Evolutionary conservation across 306 rosid species (phyloP).

Genomic region (Cicer arietinum): DNA sequence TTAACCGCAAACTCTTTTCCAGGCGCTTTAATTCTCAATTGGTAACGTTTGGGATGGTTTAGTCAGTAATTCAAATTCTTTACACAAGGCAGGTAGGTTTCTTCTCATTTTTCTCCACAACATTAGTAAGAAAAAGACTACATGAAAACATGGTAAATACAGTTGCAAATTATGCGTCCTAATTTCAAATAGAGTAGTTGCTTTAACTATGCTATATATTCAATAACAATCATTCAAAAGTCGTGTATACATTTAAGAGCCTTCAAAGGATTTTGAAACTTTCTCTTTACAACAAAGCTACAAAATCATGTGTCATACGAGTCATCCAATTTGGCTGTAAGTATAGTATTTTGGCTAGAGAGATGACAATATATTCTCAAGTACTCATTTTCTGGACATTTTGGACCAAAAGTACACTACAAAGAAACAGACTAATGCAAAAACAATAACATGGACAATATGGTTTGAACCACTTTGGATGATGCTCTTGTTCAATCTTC

Average conservation of each 20-base stretch:
- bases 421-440: conserved; percentile 69
- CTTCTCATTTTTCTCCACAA: background rate
- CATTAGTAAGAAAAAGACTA: no score
- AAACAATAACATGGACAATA: conserved; percentile 74
- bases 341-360: conserved; percentile 27
- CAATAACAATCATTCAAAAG: conserved; percentile 14
- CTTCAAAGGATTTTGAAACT: conserved; percentile 11
- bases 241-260: conserved; percentile 11
- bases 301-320: conserved; percentile 6
- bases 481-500: conserved; percentile 88
- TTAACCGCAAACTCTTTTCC: no score
- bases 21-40: no score
- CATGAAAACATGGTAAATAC: background rate
- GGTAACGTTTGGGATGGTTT: no score
- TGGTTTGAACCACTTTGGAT: conserved; percentile 78
- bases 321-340: conserved; percentile 8
- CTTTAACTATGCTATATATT: conserved; percentile 33
- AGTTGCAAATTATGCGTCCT: background rate
- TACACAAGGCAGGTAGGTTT: background rate
- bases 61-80: background rate
- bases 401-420: conserved; percentile 81
- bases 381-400: conserved; percentile 66
- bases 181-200: conserved; percentile 20
- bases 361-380: background rate
- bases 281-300: conserved; percentile 44